A percentile compares a stretch with the other conserved stretches of the same genome.
phyloP scores from a whole-genome alignment of 208 protist genomes.

The Zelonia costaricensis region DNA sequence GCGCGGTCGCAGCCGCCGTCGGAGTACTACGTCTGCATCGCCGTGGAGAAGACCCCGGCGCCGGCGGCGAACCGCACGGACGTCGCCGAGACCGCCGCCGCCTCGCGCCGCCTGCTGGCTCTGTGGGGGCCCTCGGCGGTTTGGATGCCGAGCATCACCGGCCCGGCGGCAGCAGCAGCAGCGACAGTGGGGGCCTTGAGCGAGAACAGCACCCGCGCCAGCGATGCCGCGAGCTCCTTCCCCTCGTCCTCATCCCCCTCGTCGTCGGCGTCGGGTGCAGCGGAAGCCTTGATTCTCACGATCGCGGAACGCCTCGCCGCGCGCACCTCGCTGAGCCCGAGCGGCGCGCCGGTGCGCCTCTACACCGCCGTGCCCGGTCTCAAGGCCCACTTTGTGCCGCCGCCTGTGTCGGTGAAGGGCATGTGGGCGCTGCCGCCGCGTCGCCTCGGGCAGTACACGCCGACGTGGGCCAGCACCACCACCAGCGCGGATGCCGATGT shows the following conservation, averaged over 20 bases:
- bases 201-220: too few species aligned
- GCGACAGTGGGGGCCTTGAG: too few species aligned
- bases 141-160: too few species aligned
- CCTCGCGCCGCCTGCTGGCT: constrained; percentile 20
- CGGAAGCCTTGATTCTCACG: constrained; percentile 4
- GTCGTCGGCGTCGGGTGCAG: too few species aligned
- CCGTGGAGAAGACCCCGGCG: constrained; percentile 33
- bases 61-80: neutral
- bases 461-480: neutral
- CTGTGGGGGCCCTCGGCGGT: constrained; percentile 7
- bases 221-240: too few species aligned
- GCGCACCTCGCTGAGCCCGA: constrained; percentile 12
- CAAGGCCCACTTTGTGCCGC: constrained; percentile 45
- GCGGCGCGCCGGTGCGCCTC: constrained; percentile 21
- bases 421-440: constrained; percentile 70
- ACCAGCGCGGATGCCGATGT: too few species aligned
- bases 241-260: too few species aligned
- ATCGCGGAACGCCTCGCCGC: constrained; percentile 22
- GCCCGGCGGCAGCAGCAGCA: constrained; percentile 9
- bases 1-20: constrained; percentile 25
- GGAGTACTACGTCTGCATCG: constrained; percentile 67
- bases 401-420: constrained; percentile 41
- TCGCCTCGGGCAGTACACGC: constrained; percentile 8
- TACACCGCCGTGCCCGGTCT: constrained; percentile 65
- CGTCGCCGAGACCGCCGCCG: constrained; percentile 1